phyloP scores from a whole-genome alignment of 345 rosid species.

The Arabis alpina region DNA sequence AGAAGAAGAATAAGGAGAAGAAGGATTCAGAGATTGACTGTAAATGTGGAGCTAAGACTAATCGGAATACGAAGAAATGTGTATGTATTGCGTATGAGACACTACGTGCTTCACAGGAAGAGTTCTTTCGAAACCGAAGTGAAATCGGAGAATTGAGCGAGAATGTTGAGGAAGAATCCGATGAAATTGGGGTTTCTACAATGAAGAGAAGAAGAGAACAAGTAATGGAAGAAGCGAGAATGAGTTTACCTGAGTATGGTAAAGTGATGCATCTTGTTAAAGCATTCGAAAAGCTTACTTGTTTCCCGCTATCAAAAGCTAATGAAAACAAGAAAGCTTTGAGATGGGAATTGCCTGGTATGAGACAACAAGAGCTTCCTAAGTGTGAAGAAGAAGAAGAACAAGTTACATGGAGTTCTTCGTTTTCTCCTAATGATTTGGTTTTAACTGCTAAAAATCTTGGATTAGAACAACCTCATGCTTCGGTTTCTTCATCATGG shows the following conservation, averaged over 20 bases:
- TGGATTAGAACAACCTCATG: conserved; percentile 55
- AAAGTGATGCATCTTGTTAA: conserved; percentile 82
- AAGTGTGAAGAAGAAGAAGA: conserved; percentile 45
- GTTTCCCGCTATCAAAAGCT: conserved; percentile 48
- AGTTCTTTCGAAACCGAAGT: conserved; percentile 51
- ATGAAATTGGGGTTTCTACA: conserved; percentile 43
- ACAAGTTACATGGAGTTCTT: conserved; percentile 38
- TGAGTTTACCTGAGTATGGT: conserved; percentile 70
- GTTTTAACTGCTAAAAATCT: conserved; percentile 64
- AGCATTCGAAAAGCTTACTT: conserved; percentile 73
- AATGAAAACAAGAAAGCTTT: conserved; percentile 51
- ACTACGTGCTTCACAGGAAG: conserved; percentile 80
- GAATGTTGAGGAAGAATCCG: conserved; percentile 32
- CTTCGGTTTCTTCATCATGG: conserved; percentile 71
- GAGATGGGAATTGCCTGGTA: conserved; percentile 85
- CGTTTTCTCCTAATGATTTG: conserved; percentile 58
- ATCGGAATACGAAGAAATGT: conserved; percentile 61
- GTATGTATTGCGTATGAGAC: conserved; percentile 76
- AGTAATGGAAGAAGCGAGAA: conserved; percentile 75
- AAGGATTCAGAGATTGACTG: conserved; percentile 47
- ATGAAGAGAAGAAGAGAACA: conserved; percentile 82
- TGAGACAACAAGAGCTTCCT: conserved; percentile 50
- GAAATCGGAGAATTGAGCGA: conserved; percentile 36
- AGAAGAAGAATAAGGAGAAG: conserved; percentile 63
- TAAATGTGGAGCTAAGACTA: conserved; percentile 61